Evolutionary conservation across 768 basidiomycete genomes (phyloP).

Genomic region (Panus rudis): DNA sequence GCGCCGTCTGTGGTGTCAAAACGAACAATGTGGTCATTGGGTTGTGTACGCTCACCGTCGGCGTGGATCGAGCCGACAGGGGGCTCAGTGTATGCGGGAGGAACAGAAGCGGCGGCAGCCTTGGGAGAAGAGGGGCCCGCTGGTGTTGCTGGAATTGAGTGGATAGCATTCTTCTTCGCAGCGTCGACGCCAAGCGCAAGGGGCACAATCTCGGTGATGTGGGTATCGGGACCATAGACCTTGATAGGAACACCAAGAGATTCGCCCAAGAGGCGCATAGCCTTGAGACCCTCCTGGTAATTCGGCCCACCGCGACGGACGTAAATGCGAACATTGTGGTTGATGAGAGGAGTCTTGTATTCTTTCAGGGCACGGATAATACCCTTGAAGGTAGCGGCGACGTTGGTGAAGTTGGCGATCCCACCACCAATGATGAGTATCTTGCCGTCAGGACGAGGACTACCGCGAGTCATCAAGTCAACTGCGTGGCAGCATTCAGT

Average conservation of each 20-base stretch:
- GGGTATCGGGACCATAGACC: slow-evolving; percentile 96
- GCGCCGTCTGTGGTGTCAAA: slow-evolving; percentile 52
- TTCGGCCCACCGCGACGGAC: slow-evolving; percentile 98
- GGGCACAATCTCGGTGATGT: slow-evolving; percentile 98
- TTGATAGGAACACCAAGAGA: slow-evolving; percentile 95
- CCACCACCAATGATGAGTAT: slow-evolving; percentile 99
- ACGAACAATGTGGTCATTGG: slow-evolving; percentile 84
- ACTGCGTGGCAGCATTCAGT: no score
- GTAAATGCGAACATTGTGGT: slow-evolving; percentile 87
- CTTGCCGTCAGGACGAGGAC: slow-evolving; percentile 81
- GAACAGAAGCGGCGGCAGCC: slow-evolving; percentile 27
- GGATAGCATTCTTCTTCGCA: slow-evolving; percentile 31
- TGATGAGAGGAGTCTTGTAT: slow-evolving; percentile 78
- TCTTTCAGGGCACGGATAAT: slow-evolving; percentile 97
- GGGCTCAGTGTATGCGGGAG: slow-evolving; percentile 22
- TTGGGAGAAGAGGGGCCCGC: slow-evolving; percentile 38
- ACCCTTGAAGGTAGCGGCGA: slow-evolving; percentile 98
- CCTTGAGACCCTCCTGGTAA: slow-evolving; percentile 98
- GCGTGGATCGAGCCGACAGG: slow-evolving; percentile 67
- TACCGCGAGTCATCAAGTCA: slow-evolving; percentile 91
- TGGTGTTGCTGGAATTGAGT: slow-evolving; percentile 40
- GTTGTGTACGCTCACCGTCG: slow-evolving; percentile 75
- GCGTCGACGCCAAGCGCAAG: slow-evolving; percentile 87
- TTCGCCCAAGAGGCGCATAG: slow-evolving; percentile 96
- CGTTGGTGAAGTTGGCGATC: slow-evolving; percentile 99